Conservation (phyloP, 371 early-diverging fungal species). For the Zychaea mexicana region DNA sequence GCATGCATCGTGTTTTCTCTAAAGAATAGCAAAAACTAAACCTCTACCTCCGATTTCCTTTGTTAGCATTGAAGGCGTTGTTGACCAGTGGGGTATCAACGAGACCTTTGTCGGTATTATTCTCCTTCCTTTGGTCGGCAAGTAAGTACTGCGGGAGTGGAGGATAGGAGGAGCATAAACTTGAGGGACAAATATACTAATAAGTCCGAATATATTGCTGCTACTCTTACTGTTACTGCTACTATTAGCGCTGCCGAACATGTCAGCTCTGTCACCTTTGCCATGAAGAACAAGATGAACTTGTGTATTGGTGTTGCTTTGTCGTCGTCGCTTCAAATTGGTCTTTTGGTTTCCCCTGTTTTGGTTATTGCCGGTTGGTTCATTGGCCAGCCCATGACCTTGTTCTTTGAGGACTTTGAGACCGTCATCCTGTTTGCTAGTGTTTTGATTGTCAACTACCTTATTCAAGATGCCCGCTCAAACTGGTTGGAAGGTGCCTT, state of each 20-base stretch:
- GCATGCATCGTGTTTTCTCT: background rate
- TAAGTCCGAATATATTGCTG: no score
- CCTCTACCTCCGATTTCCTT: no score
- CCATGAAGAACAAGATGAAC: conserved; percentile 92
- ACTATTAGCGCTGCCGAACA: conserved; percentile 63
- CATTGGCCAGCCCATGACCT: conserved; percentile 73
- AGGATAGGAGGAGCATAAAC: background rate
- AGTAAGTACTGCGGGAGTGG: conserved; percentile 29
- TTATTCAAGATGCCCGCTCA: conserved; percentile 74
- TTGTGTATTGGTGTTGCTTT: conserved; percentile 86
- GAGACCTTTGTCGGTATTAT: conserved; percentile 89
- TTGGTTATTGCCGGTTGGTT: conserved; percentile 89
- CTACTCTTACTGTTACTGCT: background rate
- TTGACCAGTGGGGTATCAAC: conserved; percentile 63
- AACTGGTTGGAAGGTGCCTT: conserved; percentile 87
- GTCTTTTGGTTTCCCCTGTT: conserved; percentile 86
- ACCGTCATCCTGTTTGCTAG: conserved; percentile 81
- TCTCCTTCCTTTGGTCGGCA: conserved; percentile 85
- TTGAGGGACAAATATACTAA: no score
- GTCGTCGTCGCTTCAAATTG: conserved; percentile 90
- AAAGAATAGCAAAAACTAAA: background rate
- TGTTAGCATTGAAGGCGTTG: conserved; percentile 76
- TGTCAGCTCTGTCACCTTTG: conserved; percentile 81
- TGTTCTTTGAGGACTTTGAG: conserved; percentile 85
- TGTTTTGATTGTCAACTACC: conserved; percentile 83